Base-by-base conservation (phyloP, 2,329 filamentous ascomycete species). In the Polytolypa hystricis region DNA sequence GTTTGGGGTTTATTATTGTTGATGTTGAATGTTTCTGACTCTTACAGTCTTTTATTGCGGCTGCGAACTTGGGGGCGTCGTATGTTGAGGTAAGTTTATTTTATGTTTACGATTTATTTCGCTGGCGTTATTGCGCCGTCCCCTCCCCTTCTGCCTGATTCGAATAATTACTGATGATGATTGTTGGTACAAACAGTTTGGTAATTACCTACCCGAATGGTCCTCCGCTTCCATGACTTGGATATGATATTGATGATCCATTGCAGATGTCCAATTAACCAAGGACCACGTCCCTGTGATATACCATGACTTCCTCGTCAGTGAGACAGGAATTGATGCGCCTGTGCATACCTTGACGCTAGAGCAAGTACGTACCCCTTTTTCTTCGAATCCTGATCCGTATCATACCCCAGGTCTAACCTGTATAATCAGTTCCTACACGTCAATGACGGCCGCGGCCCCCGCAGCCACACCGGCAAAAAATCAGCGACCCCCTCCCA, bases 201-300 rank as follows among this genome's bases (percentile, higher is more conserved):
- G 42, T 43, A 48, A 31, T 36, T 18, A 35, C n/a, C 12, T 10
- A 4, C 17, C 1, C n/a, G 5, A 8, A 4, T 17, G 19, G 12
- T 15, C 15, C 20, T 9, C 10, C 7, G 9, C 8, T 25, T 8
- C n/a, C 28, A 16, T 17, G 17, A 8, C 10, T 16, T 12, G 11
- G 27, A 9, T 27, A 31, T 29, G 25, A 20, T 20, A 30, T 48
- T 48, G 76, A 81, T 31, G 76, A 80, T n/a, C 48, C 79, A 25
- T 14, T 39, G 36, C 82, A 52, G 91, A 98, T 55, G 91, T 98
- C 1, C 91, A 98, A 56, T 68, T 98, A 26, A 98, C 91, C n/a
- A 98, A 98, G 54, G 91, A 98, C 55, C 86, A 93, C 51, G 86
- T 98, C 1, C 91, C 91, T 0, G 89, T 98, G 46, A 94, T 98